These are phyloP conservation scores for Carex myosuroides DNA, from an alignment of 176 grass and related monocot genomes.

Conservation along the genomic window DNA sequence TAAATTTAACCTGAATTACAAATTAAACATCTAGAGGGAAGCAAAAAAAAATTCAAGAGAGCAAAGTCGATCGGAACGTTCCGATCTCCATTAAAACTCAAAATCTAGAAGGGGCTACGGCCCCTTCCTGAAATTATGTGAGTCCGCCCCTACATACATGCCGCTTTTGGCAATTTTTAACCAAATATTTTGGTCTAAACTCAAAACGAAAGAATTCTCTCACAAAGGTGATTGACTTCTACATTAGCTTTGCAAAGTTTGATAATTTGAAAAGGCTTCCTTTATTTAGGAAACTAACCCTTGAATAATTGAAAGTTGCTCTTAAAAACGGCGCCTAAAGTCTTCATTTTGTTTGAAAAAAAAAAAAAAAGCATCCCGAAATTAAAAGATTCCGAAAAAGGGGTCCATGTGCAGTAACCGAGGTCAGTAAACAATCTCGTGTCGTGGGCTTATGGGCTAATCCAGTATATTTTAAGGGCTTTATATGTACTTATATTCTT, in stretches of 20 bases:
- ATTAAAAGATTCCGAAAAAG: background rate
- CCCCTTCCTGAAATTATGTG: too few species aligned
- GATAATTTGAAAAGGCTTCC: background rate
- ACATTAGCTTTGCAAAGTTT: background rate
- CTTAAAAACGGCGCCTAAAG: background rate
- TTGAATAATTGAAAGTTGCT: background rate
- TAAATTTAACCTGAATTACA: too few species aligned
- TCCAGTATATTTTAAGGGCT: background rate
- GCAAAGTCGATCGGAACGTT: too few species aligned
- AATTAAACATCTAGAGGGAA: too few species aligned
- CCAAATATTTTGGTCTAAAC: too few species aligned
- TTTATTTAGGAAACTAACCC: background rate
- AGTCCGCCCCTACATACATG: too few species aligned
- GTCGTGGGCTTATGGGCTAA: background rate
- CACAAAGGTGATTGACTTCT: background rate
- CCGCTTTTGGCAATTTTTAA: too few species aligned
- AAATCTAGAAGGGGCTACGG: too few species aligned
- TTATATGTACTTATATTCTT: background rate
- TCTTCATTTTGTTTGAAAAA: background rate
- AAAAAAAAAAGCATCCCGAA: too few species aligned
- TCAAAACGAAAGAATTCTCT: too few species aligned
- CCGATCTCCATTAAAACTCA: too few species aligned
- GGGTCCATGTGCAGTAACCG: conserved; percentile 8
- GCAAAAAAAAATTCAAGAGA: too few species aligned
- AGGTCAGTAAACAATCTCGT: background rate